Conservation (phyloP, 2,329 filamentous ascomycete species). For the Trichoderma hamatum region DNA sequence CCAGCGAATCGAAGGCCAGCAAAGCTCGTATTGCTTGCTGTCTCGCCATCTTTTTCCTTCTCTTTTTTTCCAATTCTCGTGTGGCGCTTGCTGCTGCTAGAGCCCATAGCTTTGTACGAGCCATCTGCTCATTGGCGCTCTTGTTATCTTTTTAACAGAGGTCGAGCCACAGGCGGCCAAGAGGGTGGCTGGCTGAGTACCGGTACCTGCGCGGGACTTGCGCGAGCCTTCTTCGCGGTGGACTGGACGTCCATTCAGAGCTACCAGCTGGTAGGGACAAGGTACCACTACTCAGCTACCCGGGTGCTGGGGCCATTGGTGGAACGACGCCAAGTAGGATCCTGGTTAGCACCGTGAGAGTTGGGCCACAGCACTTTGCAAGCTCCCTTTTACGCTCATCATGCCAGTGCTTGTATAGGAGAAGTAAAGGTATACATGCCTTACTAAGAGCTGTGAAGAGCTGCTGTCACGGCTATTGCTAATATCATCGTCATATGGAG, state of each 20-base stretch:
- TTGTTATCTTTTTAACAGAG: neutral
- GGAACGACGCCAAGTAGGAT: conserved; percentile 11
- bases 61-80: neutral
- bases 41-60: conserved; percentile 2
- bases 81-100: conserved; percentile 15
- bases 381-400: neutral
- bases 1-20: conserved; percentile 9
- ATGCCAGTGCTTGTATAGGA: neutral
- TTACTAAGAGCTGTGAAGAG: neutral
- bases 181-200: conserved; percentile 3
- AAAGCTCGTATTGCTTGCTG: conserved; percentile 21
- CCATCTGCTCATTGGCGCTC: neutral
- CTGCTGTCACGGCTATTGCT: neutral
- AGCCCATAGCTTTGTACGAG: neutral
- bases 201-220: neutral
- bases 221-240: neutral
- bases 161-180: neutral
- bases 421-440: neutral
- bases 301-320: conserved; percentile 10
- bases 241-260: neutral
- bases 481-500: neutral
- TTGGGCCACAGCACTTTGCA: neutral
- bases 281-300: conserved; percentile 8
- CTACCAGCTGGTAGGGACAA: neutral
- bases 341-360: conserved; percentile 17